Percentiles rank a stretch among this genome's conserved stretches.
Conservation (phyloP, 768 basidiomycete species). For the Gymnopilus dilepis region DNA sequence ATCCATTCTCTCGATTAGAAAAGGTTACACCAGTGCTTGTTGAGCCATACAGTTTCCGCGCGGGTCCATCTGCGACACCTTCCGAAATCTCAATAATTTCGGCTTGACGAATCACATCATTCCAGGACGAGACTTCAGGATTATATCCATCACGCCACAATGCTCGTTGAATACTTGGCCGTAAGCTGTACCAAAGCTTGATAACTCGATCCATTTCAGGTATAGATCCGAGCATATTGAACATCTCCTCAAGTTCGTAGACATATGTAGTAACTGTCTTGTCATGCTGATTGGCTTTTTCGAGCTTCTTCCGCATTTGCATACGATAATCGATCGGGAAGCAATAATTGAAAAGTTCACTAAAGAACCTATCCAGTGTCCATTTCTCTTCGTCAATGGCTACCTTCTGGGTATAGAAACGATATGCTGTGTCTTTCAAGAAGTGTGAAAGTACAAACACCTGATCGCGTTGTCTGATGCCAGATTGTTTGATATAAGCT, state of each 20-base stretch:
- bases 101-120: slow-evolving; percentile 11
- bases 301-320: slow-evolving; percentile 32
- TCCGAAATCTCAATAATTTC: slow-evolving; percentile 22
- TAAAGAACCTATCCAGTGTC: slow-evolving; percentile 35
- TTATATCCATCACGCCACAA: slow-evolving; percentile 34
- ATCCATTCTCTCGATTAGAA: neutral
- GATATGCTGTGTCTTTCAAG: slow-evolving; percentile 18
- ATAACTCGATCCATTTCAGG: slow-evolving; percentile 35
- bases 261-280: slow-evolving; percentile 30
- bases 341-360: slow-evolving; percentile 41
- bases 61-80: neutral
- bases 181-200: slow-evolving; percentile 40
- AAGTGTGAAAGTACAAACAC: slow-evolving; percentile 17
- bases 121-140: slow-evolving; percentile 30
- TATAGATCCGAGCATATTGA: slow-evolving; percentile 36
- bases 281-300: slow-evolving; percentile 26
- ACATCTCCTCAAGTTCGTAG: slow-evolving; percentile 34
- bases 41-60: neutral
- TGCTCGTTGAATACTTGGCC: slow-evolving; percentile 27
- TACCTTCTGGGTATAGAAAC: slow-evolving; percentile 25
- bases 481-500: slow-evolving; percentile 28
- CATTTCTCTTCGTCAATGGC: slow-evolving; percentile 31
- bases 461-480: neutral
- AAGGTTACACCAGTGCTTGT: neutral
- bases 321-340: slow-evolving; percentile 32